Base-by-base conservation (phyloP, 306 rosid species). In the Prunus campanulata region DNA sequence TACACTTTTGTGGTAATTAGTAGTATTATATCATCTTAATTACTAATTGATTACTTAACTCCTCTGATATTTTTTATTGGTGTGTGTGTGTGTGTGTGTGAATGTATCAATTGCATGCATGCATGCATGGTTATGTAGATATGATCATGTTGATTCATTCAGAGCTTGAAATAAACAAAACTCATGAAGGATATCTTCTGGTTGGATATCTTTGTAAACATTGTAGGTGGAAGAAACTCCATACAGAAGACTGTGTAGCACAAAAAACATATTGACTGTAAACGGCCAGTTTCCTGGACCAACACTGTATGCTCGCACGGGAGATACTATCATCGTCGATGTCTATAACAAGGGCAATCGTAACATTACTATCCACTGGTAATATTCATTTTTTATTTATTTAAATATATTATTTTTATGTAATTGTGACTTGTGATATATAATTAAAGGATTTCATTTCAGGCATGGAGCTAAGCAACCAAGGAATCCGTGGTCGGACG, bases 281-380 rank as follows among this genome's bases (percentile, higher is more conserved):
- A 87, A 87, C 52, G 91, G 91, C 3, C 16, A 57, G 20, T 82
- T 85, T 54, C 88, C 88, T 0, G 91, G 89, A 63, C 91, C 88
- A 64, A 74, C 86, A 18, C 56, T 88, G 5, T 68, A 39, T 24
- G 89, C 35, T 66, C 68, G 42, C 46, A 57, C 55, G n/a, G 89
- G 91, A 74, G 82, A 88, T 16, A 83, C 83, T 3, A 32, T 86
- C 74, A 44, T 14, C 55, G 84, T 88, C 29, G 56, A 84, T 61
- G 90, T 86, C 50, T 11, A 51, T 44, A 88, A 86, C 79, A 65
- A 74, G 62, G 90, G 77, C 7, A 79, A 32, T 18, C 61, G 56
- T 72, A 83, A 83, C 84, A 87, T 89, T 62, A 85, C 91, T 10
- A 62, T 89, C 66, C 93, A 89, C 68, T 89, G 91, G 91, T 83